Base-by-base conservation (phyloP, 176 grass and related monocot genomes). In the Typha latifolia region DNA sequence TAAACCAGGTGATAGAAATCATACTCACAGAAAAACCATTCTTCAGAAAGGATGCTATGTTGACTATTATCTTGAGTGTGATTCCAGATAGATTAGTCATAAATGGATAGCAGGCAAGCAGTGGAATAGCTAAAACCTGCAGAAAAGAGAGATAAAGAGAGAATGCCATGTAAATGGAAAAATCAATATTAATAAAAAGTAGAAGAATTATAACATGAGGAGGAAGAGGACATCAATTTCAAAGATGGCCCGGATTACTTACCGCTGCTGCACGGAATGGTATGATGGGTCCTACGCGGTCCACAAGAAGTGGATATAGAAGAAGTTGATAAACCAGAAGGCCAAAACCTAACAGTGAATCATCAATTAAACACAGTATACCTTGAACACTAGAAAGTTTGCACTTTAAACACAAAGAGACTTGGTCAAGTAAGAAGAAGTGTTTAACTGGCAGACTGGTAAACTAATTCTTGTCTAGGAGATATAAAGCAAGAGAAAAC, bases 41-140 rank as follows among this genome's bases (percentile, higher is more conserved):
- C 65, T 82, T 90, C 66, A 90, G 56, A 66, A 85, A 32, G 0
- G 87, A 90, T 66, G 72, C 82, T 63, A 78, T 67, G 53, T 71
- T 86, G 68, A 90, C 62, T 29, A 86, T 75, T 55, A 90, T 32
- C 70, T 71, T 73, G 63, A 90, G 87, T 51, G 72, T 74, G 23
- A 31, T 5, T 23, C 80, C 87, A 64, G 85, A 63, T 37, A 86
- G 77, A 9, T 80, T 65, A 7, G 73, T 50, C 82, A 86, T 83
- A 61, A 78, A 86, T 62, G 87, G 83, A 71, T 90, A 86, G 47
- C 72, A 74, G 62, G 70, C 56, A 69, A 90, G 87, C 24, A 86
- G 69, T 70, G 82, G 49, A 62, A 90, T 83, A 48, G 83, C 80
- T 52, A 90, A 64, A 49, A 90, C 48, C 87, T 90, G 70, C 24